Percentiles rank a stretch among this genome's conserved stretches.
Conservation (phyloP, 768 basidiomycete genomes). For the Boletus tylopilopsis region DNA sequence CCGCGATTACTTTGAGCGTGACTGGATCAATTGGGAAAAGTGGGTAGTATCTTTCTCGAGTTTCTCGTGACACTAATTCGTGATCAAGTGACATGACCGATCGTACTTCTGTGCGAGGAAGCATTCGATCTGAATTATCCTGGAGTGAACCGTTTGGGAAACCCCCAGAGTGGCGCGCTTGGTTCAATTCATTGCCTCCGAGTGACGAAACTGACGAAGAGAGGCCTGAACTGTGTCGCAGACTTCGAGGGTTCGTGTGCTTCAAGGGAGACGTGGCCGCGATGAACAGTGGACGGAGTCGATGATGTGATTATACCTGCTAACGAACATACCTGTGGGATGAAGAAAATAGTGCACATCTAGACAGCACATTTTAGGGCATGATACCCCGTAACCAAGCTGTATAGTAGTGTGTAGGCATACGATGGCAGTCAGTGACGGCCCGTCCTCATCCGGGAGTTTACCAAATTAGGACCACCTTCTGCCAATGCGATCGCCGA, state of each 20-base stretch:
- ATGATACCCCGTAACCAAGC: conserved; percentile 21
- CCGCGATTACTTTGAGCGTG: conserved; percentile 59
- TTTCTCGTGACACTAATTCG: conserved; percentile 3
- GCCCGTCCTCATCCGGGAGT: not conserved
- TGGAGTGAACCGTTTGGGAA: conserved; percentile 53
- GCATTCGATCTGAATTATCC: conserved; percentile 41
- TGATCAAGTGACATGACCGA: conserved; percentile 67
- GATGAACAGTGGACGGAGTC: conserved; percentile 7
- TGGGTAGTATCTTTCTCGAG: conserved; percentile 30
- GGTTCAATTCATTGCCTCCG: conserved; percentile 38
- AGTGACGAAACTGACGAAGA: conserved; percentile 17
- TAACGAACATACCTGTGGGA: conserved; percentile 19
- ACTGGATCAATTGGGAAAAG: conserved; percentile 72
- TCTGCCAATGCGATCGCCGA: conserved; percentile 5
- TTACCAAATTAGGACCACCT: conserved; percentile 26
- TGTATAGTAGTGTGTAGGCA: conserved; percentile 28
- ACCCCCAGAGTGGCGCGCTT: conserved; percentile 48
- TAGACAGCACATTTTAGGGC: conserved; percentile 20
- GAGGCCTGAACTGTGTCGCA: conserved; percentile 34
- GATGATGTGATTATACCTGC: conserved; percentile 10
- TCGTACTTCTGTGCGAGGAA: conserved; percentile 57
- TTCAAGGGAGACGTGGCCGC: conserved; percentile 33
- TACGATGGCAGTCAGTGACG: too few species aligned
- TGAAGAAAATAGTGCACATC: conserved; percentile 10
- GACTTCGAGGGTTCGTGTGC: conserved; percentile 53